A percentile compares a stretch with the other conserved stretches of the same genome.
phyloP scores from a whole-genome alignment of 1,284 basidiomycete genomes.

The Cystobasidiaceae sp. region DNA sequence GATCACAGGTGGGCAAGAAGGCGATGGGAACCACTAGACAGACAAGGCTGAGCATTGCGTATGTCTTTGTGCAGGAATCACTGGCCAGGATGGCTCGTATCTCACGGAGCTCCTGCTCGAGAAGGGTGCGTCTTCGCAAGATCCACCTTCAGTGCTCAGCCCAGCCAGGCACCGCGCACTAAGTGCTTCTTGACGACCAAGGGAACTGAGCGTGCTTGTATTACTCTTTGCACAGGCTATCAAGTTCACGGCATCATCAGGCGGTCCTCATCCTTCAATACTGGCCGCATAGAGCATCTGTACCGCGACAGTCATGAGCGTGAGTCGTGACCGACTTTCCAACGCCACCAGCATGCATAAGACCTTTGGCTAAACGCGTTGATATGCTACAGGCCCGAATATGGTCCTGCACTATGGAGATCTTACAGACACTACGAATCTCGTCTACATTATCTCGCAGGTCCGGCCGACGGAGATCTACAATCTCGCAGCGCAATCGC shows the following conservation, averaged over 20 bases:
- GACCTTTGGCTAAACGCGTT: no score
- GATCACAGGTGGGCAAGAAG: constrained; percentile 72
- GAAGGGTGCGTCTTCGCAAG: constrained; percentile 62
- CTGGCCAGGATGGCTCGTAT: constrained; percentile 89
- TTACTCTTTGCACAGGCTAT: constrained; percentile 56
- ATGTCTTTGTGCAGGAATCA: no score
- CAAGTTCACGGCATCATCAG: constrained; percentile 86
- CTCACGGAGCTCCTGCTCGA: constrained; percentile 75
- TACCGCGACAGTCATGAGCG: constrained; percentile 76
- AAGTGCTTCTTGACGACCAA: no score
- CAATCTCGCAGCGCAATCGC: constrained; percentile 91
- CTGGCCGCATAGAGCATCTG: constrained; percentile 78
- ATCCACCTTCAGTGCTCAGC: no score
- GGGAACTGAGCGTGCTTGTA: no score
- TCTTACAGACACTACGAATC: constrained; percentile 81
- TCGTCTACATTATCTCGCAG: constrained; percentile 85
- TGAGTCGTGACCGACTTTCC: constrained; percentile 46
- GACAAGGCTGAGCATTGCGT: not conserved
- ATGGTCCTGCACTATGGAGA: constrained; percentile 84
- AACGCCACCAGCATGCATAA: no score
- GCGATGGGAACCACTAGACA: no score
- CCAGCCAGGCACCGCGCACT: no score
- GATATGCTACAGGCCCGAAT: constrained; percentile 50
- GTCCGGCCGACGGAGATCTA: constrained; percentile 86
- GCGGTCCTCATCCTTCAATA: constrained; percentile 90